phyloP scores from a whole-genome alignment of 257 asterid species.

The Nicotiana benthamiana region DNA sequence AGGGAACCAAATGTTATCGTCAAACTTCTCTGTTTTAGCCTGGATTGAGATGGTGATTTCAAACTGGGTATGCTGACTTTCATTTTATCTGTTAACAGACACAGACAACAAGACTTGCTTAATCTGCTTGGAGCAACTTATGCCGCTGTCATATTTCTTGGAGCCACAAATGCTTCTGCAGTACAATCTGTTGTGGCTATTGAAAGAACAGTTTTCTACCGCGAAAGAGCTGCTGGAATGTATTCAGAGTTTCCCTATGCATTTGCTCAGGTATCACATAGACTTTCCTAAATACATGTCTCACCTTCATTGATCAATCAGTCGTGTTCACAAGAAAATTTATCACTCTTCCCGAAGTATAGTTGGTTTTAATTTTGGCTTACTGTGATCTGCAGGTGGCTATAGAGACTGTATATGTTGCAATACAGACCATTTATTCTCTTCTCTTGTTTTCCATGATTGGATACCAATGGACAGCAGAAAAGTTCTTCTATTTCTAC shows the following conservation, averaged over 20 bases:
- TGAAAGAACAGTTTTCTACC: slow-evolving; percentile 77
- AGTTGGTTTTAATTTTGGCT: not conserved
- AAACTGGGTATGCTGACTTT: not conserved
- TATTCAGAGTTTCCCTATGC: slow-evolving; percentile 81
- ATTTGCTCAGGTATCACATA: slow-evolving; percentile 60
- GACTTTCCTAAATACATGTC: not conserved
- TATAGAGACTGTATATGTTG: slow-evolving; percentile 67
- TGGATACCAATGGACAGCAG: slow-evolving; percentile 60
- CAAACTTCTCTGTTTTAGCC: not conserved
- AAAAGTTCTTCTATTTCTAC: slow-evolving; percentile 64
- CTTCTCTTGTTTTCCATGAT: slow-evolving; percentile 75
- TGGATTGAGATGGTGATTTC: not conserved
- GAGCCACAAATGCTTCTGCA: slow-evolving; percentile 67
- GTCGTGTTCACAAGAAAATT: not conserved
- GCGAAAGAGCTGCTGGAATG: slow-evolving; percentile 92
- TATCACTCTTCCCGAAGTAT: not conserved
- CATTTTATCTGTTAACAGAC: slow-evolving; percentile 24
- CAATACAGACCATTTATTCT: slow-evolving; percentile 54
- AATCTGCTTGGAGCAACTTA: slow-evolving; percentile 79
- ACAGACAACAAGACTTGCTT: slow-evolving; percentile 57
- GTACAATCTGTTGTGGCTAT: slow-evolving; percentile 67
- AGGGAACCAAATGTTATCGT: slow-evolving; percentile 43
- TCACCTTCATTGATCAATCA: not conserved
- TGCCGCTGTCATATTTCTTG: slow-evolving; percentile 77
- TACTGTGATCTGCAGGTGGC: slow-evolving; percentile 42